Percentiles rank a stretch among this genome's conserved stretches.
Evolutionary conservation across 805 yeast genomes (phyloP).

Genomic region (Wickerhamiella azymoides): DNA sequence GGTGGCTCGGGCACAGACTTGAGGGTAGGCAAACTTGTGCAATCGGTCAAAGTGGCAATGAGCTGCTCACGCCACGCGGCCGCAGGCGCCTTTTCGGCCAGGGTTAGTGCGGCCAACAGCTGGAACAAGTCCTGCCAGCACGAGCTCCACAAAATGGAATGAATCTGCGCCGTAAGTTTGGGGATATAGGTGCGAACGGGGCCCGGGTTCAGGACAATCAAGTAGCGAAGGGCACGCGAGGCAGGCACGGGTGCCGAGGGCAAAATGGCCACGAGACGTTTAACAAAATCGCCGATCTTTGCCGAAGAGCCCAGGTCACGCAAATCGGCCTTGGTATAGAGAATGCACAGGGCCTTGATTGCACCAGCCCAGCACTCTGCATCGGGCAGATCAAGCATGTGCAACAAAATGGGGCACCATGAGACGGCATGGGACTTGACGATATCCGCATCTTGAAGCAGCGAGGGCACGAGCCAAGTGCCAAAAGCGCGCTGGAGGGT

Average conservation of each 20-base stretch:
- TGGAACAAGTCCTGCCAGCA: constrained; percentile 5
- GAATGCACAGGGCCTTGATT: constrained; percentile 18
- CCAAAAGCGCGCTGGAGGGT: constrained; percentile 29
- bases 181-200: constrained; percentile 16
- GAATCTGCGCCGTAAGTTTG: constrained; percentile 5
- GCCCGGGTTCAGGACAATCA: constrained; percentile 15
- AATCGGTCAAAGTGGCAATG: constrained; percentile 1
- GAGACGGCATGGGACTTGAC: constrained; percentile 28
- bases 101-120: constrained; percentile 12
- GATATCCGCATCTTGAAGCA: constrained; percentile 19
- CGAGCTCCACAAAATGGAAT: background rate
- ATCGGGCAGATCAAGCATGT: constrained; percentile 27
- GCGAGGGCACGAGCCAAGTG: constrained; percentile 22
- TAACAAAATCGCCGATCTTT: constrained; percentile 48
- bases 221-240: constrained; percentile 3
- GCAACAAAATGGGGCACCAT: constrained; percentile 28
- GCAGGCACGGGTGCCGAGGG: constrained; percentile 6
- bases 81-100: constrained; percentile 14
- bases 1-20: constrained; percentile 1
- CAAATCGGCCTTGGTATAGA: constrained; percentile 38
- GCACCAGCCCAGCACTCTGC: constrained; percentile 23
- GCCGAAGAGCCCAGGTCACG: constrained; percentile 69
- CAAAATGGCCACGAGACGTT: constrained; percentile 20
- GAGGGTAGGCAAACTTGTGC: background rate
- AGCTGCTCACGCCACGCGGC: constrained; percentile 12